A percentile compares a stretch with the other conserved stretches of the same genome.
Conservation (phyloP, 2,329 filamentous ascomycete genomes). For the Hypoxylon sp. region DNA sequence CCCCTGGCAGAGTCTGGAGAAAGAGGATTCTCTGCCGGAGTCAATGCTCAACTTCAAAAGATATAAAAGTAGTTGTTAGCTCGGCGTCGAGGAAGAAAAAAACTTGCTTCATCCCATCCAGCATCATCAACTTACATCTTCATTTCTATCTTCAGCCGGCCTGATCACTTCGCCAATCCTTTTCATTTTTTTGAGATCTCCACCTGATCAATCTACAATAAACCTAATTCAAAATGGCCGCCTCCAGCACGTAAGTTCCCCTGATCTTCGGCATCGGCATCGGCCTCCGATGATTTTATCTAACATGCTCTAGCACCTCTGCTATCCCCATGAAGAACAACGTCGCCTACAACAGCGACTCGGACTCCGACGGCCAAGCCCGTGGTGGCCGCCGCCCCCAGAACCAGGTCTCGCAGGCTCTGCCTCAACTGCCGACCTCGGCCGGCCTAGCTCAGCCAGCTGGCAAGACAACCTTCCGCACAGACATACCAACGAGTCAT, state of each 20-base stretch:
- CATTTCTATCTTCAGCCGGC: slow-evolving; percentile 37
- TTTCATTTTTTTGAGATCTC: slow-evolving; percentile 24
- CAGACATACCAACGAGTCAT: slow-evolving; percentile 16
- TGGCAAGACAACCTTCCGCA: slow-evolving; percentile 31
- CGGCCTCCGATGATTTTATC: neutral
- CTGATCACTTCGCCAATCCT: slow-evolving; percentile 23
- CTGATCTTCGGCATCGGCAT: neutral
- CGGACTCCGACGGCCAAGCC: slow-evolving; percentile 49
- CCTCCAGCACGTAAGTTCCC: slow-evolving; percentile 39
- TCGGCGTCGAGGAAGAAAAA: slow-evolving; percentile 9
- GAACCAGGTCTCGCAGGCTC: slow-evolving; percentile 32
- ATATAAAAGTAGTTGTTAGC: slow-evolving; percentile 26
- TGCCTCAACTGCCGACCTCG: slow-evolving; percentile 39
- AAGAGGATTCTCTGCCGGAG: slow-evolving; percentile 2
- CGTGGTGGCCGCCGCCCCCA: slow-evolving; percentile 40
- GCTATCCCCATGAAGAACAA: slow-evolving; percentile 44
- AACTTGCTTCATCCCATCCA: slow-evolving; percentile 20
- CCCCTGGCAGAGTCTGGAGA: slow-evolving; percentile 17
- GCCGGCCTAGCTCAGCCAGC: slow-evolving; percentile 40
- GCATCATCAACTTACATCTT: slow-evolving; percentile 33
- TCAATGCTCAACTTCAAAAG: neutral
- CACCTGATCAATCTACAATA: slow-evolving; percentile 14
- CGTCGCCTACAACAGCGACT: slow-evolving; percentile 46
- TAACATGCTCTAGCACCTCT: slow-evolving; percentile 35
- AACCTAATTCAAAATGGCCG: slow-evolving; percentile 39